These are phyloP conservation scores for Colletotrichum sp. DNA, from an alignment of 2,329 filamentous ascomycete genomes.

Conservation along the genomic window DNA sequence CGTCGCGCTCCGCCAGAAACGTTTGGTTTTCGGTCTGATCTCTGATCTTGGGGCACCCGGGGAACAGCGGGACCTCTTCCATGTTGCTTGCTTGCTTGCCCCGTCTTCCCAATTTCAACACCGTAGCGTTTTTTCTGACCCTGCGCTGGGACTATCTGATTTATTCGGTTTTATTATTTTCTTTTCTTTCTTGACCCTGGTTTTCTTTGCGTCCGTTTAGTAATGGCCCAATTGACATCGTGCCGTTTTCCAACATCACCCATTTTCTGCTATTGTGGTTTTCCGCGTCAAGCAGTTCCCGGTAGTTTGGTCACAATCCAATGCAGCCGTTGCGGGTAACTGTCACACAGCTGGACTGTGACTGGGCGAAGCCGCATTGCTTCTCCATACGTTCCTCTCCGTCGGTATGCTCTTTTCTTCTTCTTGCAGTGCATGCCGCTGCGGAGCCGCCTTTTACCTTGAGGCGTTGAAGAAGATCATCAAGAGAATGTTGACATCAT, in stretches of 20 bases:
- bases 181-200: neutral
- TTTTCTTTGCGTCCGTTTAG: neutral
- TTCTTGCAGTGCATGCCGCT: neutral
- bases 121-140: neutral
- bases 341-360: neutral
- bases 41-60: neutral
- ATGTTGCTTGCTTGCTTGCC: neutral
- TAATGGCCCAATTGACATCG: neutral
- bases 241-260: neutral
- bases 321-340: neutral
- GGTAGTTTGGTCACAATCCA: neutral
- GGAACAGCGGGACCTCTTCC: conserved; percentile 13
- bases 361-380: neutral
- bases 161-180: neutral
- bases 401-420: neutral
- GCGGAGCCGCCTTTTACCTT: neutral
- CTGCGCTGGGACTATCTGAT: neutral
- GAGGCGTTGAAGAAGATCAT: neutral
- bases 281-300: neutral
- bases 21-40: conserved; percentile 18
- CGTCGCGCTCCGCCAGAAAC: neutral
- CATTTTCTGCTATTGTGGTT: neutral
- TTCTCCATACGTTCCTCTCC: neutral
- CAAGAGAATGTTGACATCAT: neutral
- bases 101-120: neutral